phyloP scores from a whole-genome alignment of 371 early-diverging fungal genomes.

The Syncephalastrum contaminatum region DNA sequence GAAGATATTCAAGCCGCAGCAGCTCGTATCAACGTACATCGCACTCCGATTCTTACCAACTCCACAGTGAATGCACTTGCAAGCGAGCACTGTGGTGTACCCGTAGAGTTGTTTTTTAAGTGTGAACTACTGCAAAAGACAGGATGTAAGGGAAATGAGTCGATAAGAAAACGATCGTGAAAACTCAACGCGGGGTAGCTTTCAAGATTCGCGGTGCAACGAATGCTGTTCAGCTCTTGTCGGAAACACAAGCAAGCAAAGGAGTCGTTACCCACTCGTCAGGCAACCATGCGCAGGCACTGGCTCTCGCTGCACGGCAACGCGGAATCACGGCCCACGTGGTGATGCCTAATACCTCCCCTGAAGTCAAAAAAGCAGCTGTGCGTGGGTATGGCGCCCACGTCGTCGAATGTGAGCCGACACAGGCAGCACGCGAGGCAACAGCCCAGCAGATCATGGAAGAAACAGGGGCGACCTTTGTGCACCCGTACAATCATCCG shows the following conservation, averaged over 20 bases:
- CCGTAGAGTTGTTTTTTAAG: conserved; percentile 53
- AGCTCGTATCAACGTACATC: conserved; percentile 43
- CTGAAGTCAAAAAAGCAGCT: conserved; percentile 50
- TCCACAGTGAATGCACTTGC: conserved; percentile 29
- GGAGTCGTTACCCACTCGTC: conserved; percentile 50
- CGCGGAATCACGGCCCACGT: conserved; percentile 49
- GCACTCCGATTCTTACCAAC: conserved; percentile 53
- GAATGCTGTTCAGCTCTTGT: conserved; percentile 39
- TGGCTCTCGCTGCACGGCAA: conserved; percentile 42
- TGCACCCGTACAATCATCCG: conserved; percentile 48
- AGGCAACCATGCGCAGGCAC: conserved; percentile 55
- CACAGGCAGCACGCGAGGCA: conserved; percentile 28
- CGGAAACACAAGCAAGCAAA: conserved; percentile 26
- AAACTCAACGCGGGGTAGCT: conserved; percentile 25
- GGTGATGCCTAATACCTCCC: conserved; percentile 55
- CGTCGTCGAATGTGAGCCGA: conserved; percentile 45
- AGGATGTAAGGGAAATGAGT: conserved; percentile 36
- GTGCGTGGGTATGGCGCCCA: conserved; percentile 55
- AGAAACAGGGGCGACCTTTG: conserved; percentile 37
- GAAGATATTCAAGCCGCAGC: conserved; percentile 45
- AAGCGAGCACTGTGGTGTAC: conserved; percentile 8
- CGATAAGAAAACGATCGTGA: not conserved
- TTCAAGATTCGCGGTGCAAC: conserved; percentile 64
- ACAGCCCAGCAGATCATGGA: conserved; percentile 19
- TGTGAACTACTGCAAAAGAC: conserved; percentile 58